These are phyloP conservation scores for Gamarada debralockiae DNA, from an alignment of 495 filamentous ascomycete species.

Conservation along the genomic window DNA sequence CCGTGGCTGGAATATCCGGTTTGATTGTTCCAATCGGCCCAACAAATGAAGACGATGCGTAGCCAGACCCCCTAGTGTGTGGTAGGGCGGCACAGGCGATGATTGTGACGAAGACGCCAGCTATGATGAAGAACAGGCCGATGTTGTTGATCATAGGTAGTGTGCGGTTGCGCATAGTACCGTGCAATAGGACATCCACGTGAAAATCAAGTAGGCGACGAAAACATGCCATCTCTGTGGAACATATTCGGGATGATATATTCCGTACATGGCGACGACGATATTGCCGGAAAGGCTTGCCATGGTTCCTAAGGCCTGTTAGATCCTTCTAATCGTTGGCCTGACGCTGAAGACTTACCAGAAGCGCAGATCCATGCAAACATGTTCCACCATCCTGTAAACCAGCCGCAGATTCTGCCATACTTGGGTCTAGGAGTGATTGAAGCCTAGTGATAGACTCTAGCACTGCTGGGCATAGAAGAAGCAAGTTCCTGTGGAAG, in stretches of 20 bases:
- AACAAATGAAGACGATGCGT: conserved; percentile 55
- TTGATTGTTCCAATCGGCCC: conserved; percentile 31
- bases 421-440: conserved; percentile 65
- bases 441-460: conserved; percentile 84
- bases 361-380: conserved; percentile 69
- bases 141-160: conserved; percentile 63
- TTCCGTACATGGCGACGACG: conserved; percentile 64
- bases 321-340: not conserved
- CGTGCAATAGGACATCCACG: conserved; percentile 58
- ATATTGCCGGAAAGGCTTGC: conserved; percentile 65
- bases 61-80: conserved; percentile 42
- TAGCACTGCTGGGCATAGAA: conserved; percentile 73
- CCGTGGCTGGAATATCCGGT: conserved; percentile 44
- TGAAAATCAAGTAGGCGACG: conserved; percentile 60
- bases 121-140: conserved; percentile 66
- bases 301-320: conserved; percentile 51
- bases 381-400: conserved; percentile 77
- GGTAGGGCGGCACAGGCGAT: conserved; percentile 77
- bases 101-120: conserved; percentile 66
- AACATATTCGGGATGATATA: conserved; percentile 61
- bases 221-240: conserved; percentile 73
- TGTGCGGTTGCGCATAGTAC: conserved; percentile 65
- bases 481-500: conserved; percentile 59
- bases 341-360: conserved; percentile 29
- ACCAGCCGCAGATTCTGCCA: conserved; percentile 69